Evolutionary conservation across 257 asterid genomes (phyloP), one percentile per base, ranked within the genome.

Genomic region (Rauvolfia tetraphylla): DNA sequence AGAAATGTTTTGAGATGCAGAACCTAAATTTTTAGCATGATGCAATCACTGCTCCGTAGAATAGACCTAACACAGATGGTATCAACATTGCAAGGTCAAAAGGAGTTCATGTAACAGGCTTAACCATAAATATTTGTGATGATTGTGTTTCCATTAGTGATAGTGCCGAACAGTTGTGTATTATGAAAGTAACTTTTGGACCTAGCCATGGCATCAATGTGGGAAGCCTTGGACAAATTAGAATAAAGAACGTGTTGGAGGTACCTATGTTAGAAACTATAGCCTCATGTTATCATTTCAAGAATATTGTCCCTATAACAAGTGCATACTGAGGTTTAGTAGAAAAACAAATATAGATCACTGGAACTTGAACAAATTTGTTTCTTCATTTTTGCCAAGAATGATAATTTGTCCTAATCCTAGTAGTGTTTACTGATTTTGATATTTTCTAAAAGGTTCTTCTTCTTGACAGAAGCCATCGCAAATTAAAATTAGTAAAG

Each of bases 401-500:
- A 41, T 3, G 8, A 3, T 41, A 3, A 3, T 41, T 41, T 41
- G 8, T 41, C 8, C 8, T 8, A 8, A 41, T 41, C 44, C 3
- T 41, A 41, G n/a, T n/a, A n/a, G n/a, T n/a, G n/a, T n/a, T n/a
- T n/a, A 41, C 3, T 41, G 3, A 3, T 41, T 41, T 8, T 41
- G 8, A 3, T 41, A 8, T 41, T 3, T 41, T 41, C 44, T 41
- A 8, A 41, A 41, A 41, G 18, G 3, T 31, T 75, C 33, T 14
- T 54, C 12, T 15, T 36, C 0, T 22, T 41, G 4, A 25, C 73
- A 76, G 84, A 1, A 22, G 4, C 81, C 84, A 29, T 85, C 82
- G 18, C 72, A 49, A 17, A 68, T 84, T 36, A 69, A 79, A 80
- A 65, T 76, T 33, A 76, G 78, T 67, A 68, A 81, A 18, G 74